A percentile compares a stretch with the other conserved stretches of the same genome.
These are phyloP conservation scores for Shiraia bambusicola DNA, from an alignment of 2,329 filamentous ascomycete genomes.

Conservation along the genomic window DNA sequence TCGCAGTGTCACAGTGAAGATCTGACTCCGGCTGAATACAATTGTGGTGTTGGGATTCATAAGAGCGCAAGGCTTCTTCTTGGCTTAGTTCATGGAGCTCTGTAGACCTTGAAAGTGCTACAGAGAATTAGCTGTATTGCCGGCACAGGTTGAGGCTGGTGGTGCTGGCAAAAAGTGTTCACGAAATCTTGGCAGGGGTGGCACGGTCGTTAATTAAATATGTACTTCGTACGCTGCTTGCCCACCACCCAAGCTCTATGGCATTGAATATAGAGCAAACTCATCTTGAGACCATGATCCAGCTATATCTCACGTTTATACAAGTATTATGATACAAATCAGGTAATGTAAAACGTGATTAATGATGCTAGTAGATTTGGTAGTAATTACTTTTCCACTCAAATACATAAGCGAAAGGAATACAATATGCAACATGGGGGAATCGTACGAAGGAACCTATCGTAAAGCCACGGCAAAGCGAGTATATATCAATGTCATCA, in stretches of 20 bases:
- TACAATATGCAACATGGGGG: neutral
- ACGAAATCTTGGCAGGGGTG: slow-evolving; percentile 40
- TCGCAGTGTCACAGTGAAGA: too few relatives aligned
- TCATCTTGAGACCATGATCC: too few relatives aligned
- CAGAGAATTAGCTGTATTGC: neutral
- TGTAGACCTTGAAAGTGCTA: neutral
- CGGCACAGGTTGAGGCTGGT: slow-evolving; percentile 4
- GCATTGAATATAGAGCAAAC: neutral
- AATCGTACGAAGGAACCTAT: neutral
- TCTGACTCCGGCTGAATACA: too few relatives aligned
- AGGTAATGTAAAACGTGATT: too few relatives aligned
- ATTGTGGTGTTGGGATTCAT: too few relatives aligned
- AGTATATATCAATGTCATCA: slow-evolving; percentile 18
- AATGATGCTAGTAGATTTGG: neutral
- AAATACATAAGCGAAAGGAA: slow-evolving; percentile 1
- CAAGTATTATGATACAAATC: too few relatives aligned
- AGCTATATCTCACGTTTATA: too few relatives aligned
- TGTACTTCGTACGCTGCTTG: slow-evolving; percentile 5
- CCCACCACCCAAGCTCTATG: neutral
- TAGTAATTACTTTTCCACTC: slow-evolving; percentile 8
- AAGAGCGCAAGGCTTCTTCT: neutral
- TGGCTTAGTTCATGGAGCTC: too few relatives aligned
- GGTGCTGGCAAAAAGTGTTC: slow-evolving; percentile 13
- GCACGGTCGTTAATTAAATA: slow-evolving; percentile 30
- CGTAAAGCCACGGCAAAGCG: neutral